Base-by-base conservation (phyloP, 1,284 basidiomycete species). In the Cystobasidiaceae sp. region DNA sequence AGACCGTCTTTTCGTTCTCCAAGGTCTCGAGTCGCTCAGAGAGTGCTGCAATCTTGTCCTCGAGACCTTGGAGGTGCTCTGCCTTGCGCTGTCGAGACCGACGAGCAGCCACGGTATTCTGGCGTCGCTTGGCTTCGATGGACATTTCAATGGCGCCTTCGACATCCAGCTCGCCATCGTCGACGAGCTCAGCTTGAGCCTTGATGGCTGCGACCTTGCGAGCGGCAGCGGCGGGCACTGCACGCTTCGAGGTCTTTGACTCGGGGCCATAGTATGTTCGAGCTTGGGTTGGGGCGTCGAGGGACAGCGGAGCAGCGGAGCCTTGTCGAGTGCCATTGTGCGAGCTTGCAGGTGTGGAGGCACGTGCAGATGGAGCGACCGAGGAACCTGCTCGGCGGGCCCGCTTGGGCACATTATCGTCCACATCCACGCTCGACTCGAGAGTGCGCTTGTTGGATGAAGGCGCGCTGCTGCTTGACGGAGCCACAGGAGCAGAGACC, bases 71-170 rank as follows among this genome's bases (percentile, higher is more conserved):
- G 72, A 86, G 82, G 70, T 88, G 82, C 79, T 87, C 84, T 27
- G 88, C 78, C 81, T 90, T 90, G 44, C 89, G 81, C 81, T 85
- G 84, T 6, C 88, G 80, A 70, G 83, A 85, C 60, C 86, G 82
- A 7, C 88, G 81, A 41, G 88, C 88, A 0, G 88, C 89, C 13
- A 90, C 75, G 0, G 88, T 90, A 75, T 90, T 90, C 75, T 87
- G 85, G 2, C 86, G 81, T 45, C 88, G 82, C 81, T 90, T 90
- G 25, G 80, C 80, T 75, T 86, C 86, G 70, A 90, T 89, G 61
- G 49, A 54, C 61, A 84, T 82, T 68, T 85, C 82, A 70, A 73
- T 67, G 28, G 70, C 71, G 27, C 68, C 70, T 19, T 59, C 65
- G 9, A 55, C 67, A 48, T 15, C 51, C 27, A 46, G 21, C 41